These are phyloP conservation scores for Sphagnum fallax DNA, from an alignment of 228 moss, liverwort and hornwort species.

Conservation along the genomic window DNA sequence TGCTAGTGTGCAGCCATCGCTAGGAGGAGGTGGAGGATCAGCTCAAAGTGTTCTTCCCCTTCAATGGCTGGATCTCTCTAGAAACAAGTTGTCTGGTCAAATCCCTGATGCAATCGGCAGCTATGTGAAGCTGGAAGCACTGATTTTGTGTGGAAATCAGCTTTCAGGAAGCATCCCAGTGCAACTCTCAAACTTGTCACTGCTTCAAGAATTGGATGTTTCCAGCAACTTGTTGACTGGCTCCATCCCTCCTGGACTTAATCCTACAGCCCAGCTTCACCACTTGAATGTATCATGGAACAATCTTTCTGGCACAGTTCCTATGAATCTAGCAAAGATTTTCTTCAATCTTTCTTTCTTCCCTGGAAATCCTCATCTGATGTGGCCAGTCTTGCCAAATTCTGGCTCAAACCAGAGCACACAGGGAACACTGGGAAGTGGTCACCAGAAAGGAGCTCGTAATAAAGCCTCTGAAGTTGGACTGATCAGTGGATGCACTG, in stretches of 20 bases:
- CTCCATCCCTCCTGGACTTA: constrained; percentile 30
- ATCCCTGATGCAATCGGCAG: constrained; percentile 47
- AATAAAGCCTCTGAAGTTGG: constrained; percentile 36
- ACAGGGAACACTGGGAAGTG: constrained; percentile 7
- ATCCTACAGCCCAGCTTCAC: constrained; percentile 23
- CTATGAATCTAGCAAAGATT: constrained; percentile 21
- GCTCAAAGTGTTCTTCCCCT: constrained; percentile 39
- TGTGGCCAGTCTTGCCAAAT: constrained; percentile 14
- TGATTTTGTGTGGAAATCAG: constrained; percentile 56
- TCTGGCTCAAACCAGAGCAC: constrained; percentile 15
- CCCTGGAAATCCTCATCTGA: constrained; percentile 57
- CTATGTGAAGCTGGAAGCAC: constrained; percentile 25
- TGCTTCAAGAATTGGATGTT: constrained; percentile 58
- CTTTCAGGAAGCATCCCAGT: constrained; percentile 46
- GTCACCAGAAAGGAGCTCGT: constrained; percentile 26
- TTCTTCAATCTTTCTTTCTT: constrained; percentile 60
- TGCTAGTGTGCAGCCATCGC: neutral
- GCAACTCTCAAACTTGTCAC: constrained; percentile 32
- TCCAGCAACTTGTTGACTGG: constrained; percentile 60
- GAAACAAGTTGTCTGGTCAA: constrained; percentile 32
- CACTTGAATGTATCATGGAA: constrained; percentile 57
- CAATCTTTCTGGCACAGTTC: constrained; percentile 62
- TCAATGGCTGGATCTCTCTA: constrained; percentile 53
- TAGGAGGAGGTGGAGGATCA: neutral
- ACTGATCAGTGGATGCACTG: constrained; percentile 55